Base-by-base conservation (phyloP, 2,329 filamentous ascomycete genomes). In the Ilyonectria robusta region DNA sequence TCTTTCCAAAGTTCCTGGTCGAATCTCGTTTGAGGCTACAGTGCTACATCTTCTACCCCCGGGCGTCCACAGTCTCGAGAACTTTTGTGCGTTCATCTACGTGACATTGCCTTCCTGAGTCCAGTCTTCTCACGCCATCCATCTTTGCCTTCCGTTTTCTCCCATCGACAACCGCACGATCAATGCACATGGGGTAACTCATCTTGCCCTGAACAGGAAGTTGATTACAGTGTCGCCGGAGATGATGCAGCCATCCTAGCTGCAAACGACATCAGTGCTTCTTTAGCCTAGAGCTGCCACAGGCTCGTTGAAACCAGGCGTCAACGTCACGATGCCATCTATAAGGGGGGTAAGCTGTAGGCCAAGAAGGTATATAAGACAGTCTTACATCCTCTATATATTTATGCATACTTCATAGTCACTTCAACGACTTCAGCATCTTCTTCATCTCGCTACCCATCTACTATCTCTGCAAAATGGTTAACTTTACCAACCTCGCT, bases 401-500 rank as follows among this genome's bases (percentile, higher is more conserved):
- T 29, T 15, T 8, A 13, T 29, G 15, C n/a, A 6, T 58, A 26
- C 56, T 46, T 69, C 56, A 51, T 67, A 66, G 67, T 65, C 60
- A 55, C 65, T 61, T 44, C 37, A 69, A 57, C 48, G 63, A 68
- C 59, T 58, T 47, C 57, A 69, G 29, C 37, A 65, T 67, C 58
- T 37, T 13, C 58, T 37, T 13, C 58, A 64, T 48, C 59, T 29
- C 37, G 31, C 19, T 51, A 15, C 44, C 42, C 46, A 42, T 59
- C 55, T 55, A 54, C 46, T 57, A 33, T 21, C 59, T 67, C 50
- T 59, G 68, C 69, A 73, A 50, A 67, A 79, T 79, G 78, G 71
- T 78, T 31, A 77, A 73, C 72, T 72, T 77, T 57, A 72, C 75
- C 66, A 75, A 73, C 48, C 58, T 79, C 60, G 68, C 70, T 53